Conservation (phyloP, 148 eudicot species). For the Dianthus caryophyllus region DNA sequence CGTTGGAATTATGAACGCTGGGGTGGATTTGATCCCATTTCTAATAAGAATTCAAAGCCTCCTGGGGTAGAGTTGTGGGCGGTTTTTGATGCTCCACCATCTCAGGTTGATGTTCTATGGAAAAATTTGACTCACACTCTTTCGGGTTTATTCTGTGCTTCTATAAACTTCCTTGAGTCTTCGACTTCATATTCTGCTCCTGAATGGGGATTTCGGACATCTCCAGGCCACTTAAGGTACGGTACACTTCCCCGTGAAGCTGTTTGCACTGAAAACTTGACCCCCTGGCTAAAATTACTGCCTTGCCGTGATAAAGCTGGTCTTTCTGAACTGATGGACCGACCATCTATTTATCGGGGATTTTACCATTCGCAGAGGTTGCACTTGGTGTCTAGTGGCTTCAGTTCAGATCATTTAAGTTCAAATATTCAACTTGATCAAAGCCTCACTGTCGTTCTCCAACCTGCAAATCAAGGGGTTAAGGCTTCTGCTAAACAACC, state of each 20-base stretch:
- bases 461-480: conserved; percentile 43
- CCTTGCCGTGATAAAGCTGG: conserved; percentile 99
- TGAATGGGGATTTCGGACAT: conserved; percentile 65
- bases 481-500: conserved; percentile 50
- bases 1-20: conserved; percentile 95
- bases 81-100: conserved; percentile 66
- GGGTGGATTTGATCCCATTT: conserved; percentile 95
- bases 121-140: conserved; percentile 86
- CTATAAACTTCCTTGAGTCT: conserved; percentile 87
- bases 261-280: conserved; percentile 95
- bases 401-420: conserved; percentile 27
- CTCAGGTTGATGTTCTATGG: conserved; percentile 87
- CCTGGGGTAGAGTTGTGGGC: conserved; percentile 99
- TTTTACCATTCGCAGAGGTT: conserved; percentile 93
- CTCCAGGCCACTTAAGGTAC: conserved; percentile 69
- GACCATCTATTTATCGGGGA: conserved; percentile 93
- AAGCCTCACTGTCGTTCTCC: conserved; percentile 88
- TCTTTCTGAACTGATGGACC: conserved; percentile 72
- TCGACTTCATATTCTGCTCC: conserved; percentile 86
- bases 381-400: conserved; percentile 60
- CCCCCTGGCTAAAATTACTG: conserved; percentile 95
- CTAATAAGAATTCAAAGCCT: conserved; percentile 86
- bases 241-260: conserved; percentile 97
- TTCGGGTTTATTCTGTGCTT: conserved; percentile 94
- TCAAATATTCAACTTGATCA: conserved; percentile 67